phyloP scores from a whole-genome alignment of 495 filamentous ascomycete species.

The Mycothermus thermophilus region DNA sequence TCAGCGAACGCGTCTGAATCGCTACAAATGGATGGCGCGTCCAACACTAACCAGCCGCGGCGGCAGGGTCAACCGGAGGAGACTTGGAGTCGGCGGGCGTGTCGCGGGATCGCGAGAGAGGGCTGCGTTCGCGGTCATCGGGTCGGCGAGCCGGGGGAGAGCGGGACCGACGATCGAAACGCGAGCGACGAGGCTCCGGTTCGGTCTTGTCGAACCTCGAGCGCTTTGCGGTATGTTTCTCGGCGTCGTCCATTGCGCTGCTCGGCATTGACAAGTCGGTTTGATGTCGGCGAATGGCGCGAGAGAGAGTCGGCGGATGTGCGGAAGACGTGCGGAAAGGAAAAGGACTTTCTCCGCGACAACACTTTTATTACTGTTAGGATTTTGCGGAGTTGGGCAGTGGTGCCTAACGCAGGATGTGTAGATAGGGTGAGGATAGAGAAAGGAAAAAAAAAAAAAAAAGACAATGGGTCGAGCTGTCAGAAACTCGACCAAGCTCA shows the following conservation, averaged over 20 bases:
- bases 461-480: too few relatives aligned
- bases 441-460: too few relatives aligned
- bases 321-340: too few relatives aligned
- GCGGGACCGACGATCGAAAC: conserved; percentile 77
- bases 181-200: conserved; percentile 58
- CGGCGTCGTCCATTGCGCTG: conserved; percentile 59
- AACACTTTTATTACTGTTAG: too few relatives aligned
- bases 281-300: neutral
- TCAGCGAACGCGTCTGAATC: conserved; percentile 9
- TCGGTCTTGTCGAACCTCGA: conserved; percentile 88
- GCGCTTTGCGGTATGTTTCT: conserved; percentile 59
- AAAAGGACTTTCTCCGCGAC: too few relatives aligned
- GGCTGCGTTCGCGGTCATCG: conserved; percentile 70
- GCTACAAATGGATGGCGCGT: neutral
- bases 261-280: neutral
- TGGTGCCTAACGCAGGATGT: too few relatives aligned
- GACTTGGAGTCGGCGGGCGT: conserved; percentile 33
- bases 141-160: conserved; percentile 52
- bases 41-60: conserved; percentile 56
- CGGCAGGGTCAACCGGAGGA: conserved; percentile 55
- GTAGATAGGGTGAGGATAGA: too few relatives aligned
- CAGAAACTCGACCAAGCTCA: too few relatives aligned
- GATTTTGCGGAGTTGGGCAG: too few relatives aligned
- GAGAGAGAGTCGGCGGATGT: too few relatives aligned
- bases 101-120: conserved; percentile 44